A percentile compares a stretch with the other conserved stretches of the same genome.
Evolutionary conservation across 371 early-diverging fungal genomes (phyloP).

Genomic region (Mucor racemosus): DNA sequence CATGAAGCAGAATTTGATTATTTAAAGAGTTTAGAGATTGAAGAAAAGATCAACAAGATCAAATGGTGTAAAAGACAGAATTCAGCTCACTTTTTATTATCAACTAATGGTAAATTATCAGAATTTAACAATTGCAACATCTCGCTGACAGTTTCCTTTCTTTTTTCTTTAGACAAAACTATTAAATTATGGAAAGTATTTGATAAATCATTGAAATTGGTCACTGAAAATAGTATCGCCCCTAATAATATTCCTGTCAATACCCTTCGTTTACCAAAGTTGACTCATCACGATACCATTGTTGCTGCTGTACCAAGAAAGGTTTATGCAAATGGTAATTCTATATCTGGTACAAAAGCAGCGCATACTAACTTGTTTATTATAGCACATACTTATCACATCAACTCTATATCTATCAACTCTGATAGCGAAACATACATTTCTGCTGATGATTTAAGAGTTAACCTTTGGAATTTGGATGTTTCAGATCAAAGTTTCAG

Average conservation of each 20-base stretch:
- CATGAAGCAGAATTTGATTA: conserved; percentile 99
- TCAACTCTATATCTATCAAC: conserved; percentile 98
- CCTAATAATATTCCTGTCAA: conserved; percentile 17
- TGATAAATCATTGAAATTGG: conserved; percentile 95
- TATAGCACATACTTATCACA: conserved; percentile 96
- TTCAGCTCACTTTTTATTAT: conserved; percentile 94
- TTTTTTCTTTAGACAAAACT: conserved; percentile 98
- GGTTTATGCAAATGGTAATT: conserved; percentile 84
- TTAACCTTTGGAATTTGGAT: conserved; percentile 98
- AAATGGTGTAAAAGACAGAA: conserved; percentile 96
- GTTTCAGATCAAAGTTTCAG: conserved; percentile 97
- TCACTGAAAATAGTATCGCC: conserved; percentile 79
- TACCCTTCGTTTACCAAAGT: conserved; percentile 80
- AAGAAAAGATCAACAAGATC: conserved; percentile 99
- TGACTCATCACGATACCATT: conserved; percentile 92
- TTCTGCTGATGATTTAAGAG: conserved; percentile 97
- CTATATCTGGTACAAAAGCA: neutral
- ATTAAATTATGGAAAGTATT: conserved; percentile 99
- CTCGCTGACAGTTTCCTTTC: too few relatives aligned
- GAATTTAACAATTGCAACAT: neutral
- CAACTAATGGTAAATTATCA: conserved; percentile 85
- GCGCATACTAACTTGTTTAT: conserved; percentile 24
- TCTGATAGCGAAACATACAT: conserved; percentile 97
- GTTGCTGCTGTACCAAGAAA: conserved; percentile 94
- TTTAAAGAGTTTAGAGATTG: conserved; percentile 98